Percentiles rank a stretch among this genome's conserved stretches.
Evolutionary conservation across 2,329 filamentous ascomycete genomes (phyloP).

Genomic region (Emergomyces pasteurianus): DNA sequence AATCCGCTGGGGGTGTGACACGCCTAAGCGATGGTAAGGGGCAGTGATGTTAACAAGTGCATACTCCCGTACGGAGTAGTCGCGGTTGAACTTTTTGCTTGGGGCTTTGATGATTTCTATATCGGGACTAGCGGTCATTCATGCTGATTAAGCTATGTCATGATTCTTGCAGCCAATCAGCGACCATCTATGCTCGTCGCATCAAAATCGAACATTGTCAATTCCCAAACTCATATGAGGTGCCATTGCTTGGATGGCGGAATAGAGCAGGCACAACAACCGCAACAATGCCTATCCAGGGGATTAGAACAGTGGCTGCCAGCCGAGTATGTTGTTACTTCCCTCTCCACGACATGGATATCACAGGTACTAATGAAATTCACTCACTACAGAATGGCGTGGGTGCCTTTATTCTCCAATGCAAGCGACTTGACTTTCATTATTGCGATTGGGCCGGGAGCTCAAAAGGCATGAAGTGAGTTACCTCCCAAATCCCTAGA

Average conservation of each 20-base stretch:
- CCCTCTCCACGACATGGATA: neutral
- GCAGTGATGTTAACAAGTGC: neutral
- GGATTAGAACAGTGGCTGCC: constrained; percentile 42
- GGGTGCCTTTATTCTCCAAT: constrained; percentile 92
- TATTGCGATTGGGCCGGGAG: constrained; percentile 96
- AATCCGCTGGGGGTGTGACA: neutral
- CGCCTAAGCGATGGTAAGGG: neutral
- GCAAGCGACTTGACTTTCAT: constrained; percentile 88
- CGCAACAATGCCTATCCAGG: constrained; percentile 33
- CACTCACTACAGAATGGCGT: constrained; percentile 65
- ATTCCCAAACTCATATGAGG: neutral
- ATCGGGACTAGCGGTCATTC: neutral
- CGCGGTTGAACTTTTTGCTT: neutral
- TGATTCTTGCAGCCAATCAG: constrained; percentile 15
- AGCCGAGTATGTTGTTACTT: constrained; percentile 38
- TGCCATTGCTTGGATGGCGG: neutral
- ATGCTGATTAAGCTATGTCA: neutral
- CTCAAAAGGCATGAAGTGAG: constrained; percentile 87
- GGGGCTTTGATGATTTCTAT: neutral
- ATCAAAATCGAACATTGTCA: constrained; percentile 6
- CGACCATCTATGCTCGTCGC: neutral
- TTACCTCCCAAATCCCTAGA: constrained; percentile 6
- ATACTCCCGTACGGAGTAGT: too few relatives aligned
- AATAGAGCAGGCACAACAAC: neutral
- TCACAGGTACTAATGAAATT: constrained; percentile 3